Conservation (phyloP, 306 rosid genomes). For the Lathyrus aphaca region DNA sequence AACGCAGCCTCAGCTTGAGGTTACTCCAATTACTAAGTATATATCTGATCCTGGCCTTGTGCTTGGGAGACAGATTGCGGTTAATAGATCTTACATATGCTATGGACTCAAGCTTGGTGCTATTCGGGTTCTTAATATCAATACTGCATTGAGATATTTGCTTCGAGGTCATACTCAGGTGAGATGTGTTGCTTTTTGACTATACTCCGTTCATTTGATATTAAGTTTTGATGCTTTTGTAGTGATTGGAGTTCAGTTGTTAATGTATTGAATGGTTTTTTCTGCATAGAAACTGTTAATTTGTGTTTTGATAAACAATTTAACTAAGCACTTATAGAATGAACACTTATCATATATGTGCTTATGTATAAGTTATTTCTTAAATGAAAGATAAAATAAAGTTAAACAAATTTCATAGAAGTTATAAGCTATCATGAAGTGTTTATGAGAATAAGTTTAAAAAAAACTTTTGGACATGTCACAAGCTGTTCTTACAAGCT, state of each 20-base stretch:
- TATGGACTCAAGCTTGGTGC: slow-evolving; percentile 76
- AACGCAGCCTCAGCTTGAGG: slow-evolving; percentile 75
- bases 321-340: neutral
- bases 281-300: neutral
- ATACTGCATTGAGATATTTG: slow-evolving; percentile 68
- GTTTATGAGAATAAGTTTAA: neutral
- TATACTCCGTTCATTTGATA: neutral
- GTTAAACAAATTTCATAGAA: neutral
- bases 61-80: slow-evolving; percentile 74
- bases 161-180: slow-evolving; percentile 84
- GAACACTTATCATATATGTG: neutral
- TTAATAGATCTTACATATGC: slow-evolving; percentile 71
- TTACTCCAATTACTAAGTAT: slow-evolving; percentile 78
- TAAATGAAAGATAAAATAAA: neutral
- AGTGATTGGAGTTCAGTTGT: slow-evolving; percentile 32
- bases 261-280: neutral
- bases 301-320: neutral
- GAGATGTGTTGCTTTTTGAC: slow-evolving; percentile 34
- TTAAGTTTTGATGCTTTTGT: slow-evolving; percentile 8
- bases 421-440: neutral
- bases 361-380: neutral
- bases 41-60: slow-evolving; percentile 70
- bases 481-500: neutral
- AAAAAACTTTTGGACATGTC: neutral
- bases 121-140: slow-evolving; percentile 69